A percentile compares a stretch with the other conserved stretches of the same genome.
phyloP scores from a whole-genome alignment of 257 asterid genomes.

The Mentha longifolia region DNA sequence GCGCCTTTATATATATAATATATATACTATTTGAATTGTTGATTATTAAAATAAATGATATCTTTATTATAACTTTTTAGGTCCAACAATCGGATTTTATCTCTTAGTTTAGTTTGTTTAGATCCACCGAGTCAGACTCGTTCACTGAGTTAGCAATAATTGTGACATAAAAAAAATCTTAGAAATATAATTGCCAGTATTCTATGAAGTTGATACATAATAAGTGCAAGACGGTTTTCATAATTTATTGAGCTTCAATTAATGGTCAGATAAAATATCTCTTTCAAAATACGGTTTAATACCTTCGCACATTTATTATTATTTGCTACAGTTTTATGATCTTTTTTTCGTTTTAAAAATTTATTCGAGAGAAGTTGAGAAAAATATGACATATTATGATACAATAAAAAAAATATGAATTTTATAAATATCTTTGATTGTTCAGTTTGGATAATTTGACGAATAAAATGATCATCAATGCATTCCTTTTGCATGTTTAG shows the following conservation, averaged over 20 bases:
- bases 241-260: neutral
- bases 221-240: neutral
- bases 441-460: neutral
- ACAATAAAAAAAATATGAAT: no score
- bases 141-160: neutral
- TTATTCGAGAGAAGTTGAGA: neutral
- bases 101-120: neutral
- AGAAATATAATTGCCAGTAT: neutral
- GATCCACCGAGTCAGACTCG: neutral
- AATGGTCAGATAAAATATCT: neutral
- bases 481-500: neutral
- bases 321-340: no score
- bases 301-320: no score
- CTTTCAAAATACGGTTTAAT: slow-evolving; percentile 6
- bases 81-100: neutral
- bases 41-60: neutral
- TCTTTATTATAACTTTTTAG: neutral
- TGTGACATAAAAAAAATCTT: neutral
- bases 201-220: neutral
- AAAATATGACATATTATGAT: no score
- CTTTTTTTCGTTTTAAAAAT: no score
- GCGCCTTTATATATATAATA: neutral
- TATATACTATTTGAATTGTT: neutral
- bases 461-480: neutral
- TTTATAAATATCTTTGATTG: neutral